Evolutionary conservation across 306 rosid species (phyloP).

Genomic region (Macrotyloma uniflorum): DNA sequence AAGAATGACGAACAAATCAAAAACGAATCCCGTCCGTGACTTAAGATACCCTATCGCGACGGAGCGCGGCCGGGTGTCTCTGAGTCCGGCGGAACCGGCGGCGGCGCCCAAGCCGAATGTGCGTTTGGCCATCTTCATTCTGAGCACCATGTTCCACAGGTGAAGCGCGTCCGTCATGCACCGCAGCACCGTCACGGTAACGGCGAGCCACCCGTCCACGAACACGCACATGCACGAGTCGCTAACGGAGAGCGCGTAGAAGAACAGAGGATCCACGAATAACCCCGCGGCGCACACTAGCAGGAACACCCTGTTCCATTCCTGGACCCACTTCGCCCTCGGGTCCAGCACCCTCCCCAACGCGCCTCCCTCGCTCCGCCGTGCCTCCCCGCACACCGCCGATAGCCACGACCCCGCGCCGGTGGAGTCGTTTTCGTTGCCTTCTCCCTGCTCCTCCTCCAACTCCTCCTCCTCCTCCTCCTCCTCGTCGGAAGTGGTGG

Average conservation of each 20-base stretch:
- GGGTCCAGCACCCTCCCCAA: slow-evolving; percentile 59
- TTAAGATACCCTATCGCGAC: slow-evolving; percentile 65
- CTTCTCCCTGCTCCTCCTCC: background rate
- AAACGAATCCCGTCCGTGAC: slow-evolving; percentile 67
- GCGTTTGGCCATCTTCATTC: slow-evolving; percentile 62
- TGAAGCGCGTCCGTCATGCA: slow-evolving; percentile 89
- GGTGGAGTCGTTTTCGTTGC: background rate
- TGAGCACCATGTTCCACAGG: slow-evolving; percentile 85
- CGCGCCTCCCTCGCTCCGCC: slow-evolving; percentile 29
- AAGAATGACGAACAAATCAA: slow-evolving; percentile 84
- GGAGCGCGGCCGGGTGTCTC: slow-evolving; percentile 49
- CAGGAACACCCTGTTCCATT: slow-evolving; percentile 85
- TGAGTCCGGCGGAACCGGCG: slow-evolving; percentile 12
- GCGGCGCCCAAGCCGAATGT: slow-evolving; percentile 33
- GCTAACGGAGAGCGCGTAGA: slow-evolving; percentile 75
- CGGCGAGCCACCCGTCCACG: slow-evolving; percentile 87
- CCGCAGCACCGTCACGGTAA: slow-evolving; percentile 82
- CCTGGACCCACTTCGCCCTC: slow-evolving; percentile 72
- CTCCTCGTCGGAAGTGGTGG: background rate
- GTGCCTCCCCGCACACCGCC: background rate
- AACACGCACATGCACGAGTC: slow-evolving; percentile 74
- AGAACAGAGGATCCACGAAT: slow-evolving; percentile 84
- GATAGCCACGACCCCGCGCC: background rate
- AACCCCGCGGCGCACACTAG: slow-evolving; percentile 76
- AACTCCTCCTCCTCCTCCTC: background rate